Conservation (phyloP, 345 rosid species). For the Eucalyptus caleyi region DNA sequence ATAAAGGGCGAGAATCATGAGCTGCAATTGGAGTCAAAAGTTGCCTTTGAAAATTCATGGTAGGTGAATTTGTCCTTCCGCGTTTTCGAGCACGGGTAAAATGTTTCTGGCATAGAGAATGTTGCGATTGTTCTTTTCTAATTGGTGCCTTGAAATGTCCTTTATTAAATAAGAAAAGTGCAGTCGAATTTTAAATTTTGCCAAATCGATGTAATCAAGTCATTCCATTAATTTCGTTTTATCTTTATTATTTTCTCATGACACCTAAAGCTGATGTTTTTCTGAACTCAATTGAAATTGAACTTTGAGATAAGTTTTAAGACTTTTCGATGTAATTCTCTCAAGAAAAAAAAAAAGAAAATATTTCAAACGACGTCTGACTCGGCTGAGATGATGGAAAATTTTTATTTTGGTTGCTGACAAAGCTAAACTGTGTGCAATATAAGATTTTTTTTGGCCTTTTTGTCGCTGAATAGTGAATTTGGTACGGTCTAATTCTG, state of each 20-base stretch:
- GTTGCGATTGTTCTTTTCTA: no score
- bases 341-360: rapidly evolving
- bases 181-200: no score
- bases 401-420: background rate
- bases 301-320: background rate
- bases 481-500: background rate
- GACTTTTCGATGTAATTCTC: rapidly evolving
- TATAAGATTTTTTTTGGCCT: background rate
- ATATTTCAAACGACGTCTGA: rapidly evolving
- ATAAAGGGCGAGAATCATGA: background rate
- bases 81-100: background rate
- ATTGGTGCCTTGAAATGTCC: background rate
- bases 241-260: background rate
- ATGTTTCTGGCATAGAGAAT: background rate
- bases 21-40: background rate
- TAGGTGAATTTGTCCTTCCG: background rate
- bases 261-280: background rate
- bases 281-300: background rate
- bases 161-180: background rate
- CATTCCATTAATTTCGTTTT: no score
- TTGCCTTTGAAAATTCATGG: background rate
- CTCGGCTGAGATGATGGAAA: background rate
- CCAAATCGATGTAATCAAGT: no score
- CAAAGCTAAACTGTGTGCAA: background rate
- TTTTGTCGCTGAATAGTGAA: background rate